Conservation (phyloP, 2,329 filamentous ascomycete genomes). For the Trichoderma guizhouense region DNA sequence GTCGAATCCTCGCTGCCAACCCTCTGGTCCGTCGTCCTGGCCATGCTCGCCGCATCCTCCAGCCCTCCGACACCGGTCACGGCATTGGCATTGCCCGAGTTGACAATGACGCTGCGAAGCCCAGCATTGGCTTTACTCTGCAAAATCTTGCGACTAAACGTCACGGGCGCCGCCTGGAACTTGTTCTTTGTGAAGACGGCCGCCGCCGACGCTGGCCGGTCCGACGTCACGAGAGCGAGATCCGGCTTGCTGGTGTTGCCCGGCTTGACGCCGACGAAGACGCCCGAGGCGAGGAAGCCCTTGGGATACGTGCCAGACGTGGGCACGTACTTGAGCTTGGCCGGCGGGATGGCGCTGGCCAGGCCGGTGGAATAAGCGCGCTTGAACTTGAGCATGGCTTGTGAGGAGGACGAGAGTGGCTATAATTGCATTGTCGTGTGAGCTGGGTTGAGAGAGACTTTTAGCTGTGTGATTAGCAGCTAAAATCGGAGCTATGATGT, state of each 20-base stretch:
- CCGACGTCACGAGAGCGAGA: slow-evolving; percentile 82
- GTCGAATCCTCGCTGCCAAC: slow-evolving; percentile 54
- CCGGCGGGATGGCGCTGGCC: slow-evolving; percentile 56
- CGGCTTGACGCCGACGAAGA: slow-evolving; percentile 89
- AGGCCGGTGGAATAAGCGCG: slow-evolving; percentile 34
- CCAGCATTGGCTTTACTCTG: slow-evolving; percentile 63
- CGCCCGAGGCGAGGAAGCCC: slow-evolving; percentile 83
- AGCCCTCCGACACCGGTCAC: slow-evolving; percentile 89
- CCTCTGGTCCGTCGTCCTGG: slow-evolving; percentile 66
- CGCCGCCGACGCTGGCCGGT: slow-evolving; percentile 78
- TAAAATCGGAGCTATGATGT: neutral
- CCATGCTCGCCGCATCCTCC: slow-evolving; percentile 86
- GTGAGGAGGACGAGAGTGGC: neutral
- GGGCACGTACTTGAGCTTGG: slow-evolving; percentile 90
- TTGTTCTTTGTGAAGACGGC: slow-evolving; percentile 98
- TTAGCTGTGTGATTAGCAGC: neutral
- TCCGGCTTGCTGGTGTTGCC: slow-evolving; percentile 90
- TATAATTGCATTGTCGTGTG: slow-evolving; percentile 9
- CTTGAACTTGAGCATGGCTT: slow-evolving; percentile 32
- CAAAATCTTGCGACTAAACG: slow-evolving; percentile 73
- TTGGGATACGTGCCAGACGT: slow-evolving; percentile 81
- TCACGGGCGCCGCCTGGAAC: slow-evolving; percentile 94
- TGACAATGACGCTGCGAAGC: slow-evolving; percentile 80
- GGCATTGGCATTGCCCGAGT: slow-evolving; percentile 95
- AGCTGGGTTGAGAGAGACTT: neutral